Evolutionary conservation across 2,329 filamentous ascomycete species (phyloP).

Genomic region (Fusarium decemcellulare): DNA sequence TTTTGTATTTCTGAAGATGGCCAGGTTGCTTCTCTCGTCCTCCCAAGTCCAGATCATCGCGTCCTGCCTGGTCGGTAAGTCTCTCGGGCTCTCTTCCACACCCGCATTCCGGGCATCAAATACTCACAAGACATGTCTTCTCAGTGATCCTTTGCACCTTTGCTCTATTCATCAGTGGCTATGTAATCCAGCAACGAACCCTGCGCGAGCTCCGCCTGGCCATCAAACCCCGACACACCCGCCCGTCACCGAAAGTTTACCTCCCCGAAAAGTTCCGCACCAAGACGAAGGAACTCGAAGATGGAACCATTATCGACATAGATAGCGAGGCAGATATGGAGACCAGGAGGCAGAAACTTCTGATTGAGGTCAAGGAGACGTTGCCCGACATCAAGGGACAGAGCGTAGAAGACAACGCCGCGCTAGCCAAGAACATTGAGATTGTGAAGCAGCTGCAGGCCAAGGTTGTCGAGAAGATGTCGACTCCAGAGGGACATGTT

Average conservation of each 20-base stretch:
- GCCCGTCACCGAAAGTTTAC: conserved; percentile 62
- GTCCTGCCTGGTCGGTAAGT: conserved; percentile 74
- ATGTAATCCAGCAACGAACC: conserved; percentile 88
- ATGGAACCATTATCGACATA: conserved; percentile 60
- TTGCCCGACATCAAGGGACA: conserved; percentile 39
- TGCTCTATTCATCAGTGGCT: conserved; percentile 89
- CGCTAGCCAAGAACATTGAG: conserved; percentile 46
- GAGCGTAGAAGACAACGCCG: conserved; percentile 31
- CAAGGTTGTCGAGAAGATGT: conserved; percentile 51
- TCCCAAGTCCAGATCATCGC: conserved; percentile 79
- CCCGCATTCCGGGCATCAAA: conserved; percentile 34
- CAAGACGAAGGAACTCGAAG: conserved; percentile 61
- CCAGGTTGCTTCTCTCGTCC: conserved; percentile 73
- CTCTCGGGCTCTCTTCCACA: conserved; percentile 10
- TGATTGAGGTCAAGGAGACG: conserved; percentile 55
- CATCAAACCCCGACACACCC: conserved; percentile 66
- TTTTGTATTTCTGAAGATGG: conserved; percentile 42
- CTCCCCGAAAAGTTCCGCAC: conserved; percentile 66
- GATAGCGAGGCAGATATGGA: conserved; percentile 53
- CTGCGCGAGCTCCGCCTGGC: conserved; percentile 82
- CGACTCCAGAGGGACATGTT: conserved; percentile 51
- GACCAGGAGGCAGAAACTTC: conserved; percentile 43
- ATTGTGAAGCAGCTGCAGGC: conserved; percentile 51
- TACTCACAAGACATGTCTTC: conserved; percentile 18
- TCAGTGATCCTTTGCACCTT: conserved; percentile 83